Percentiles rank a stretch among this genome's conserved stretches.
Evolutionary conservation across 805 yeast species (phyloP).

Genomic region (Kluyveromyces lactis): DNA sequence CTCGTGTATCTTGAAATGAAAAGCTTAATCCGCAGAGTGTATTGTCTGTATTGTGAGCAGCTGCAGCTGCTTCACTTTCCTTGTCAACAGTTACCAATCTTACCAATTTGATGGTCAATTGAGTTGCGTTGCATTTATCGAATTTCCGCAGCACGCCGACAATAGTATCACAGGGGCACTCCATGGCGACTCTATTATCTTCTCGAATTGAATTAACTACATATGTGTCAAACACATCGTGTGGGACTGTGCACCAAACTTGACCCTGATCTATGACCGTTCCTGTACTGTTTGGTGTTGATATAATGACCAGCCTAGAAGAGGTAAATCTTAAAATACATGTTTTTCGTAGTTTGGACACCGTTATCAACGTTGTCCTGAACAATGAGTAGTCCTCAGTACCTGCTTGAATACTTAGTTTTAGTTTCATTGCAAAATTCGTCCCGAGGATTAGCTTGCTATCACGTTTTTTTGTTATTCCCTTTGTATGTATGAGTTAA

Average conservation of each 20-base stretch:
- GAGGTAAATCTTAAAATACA: conserved; percentile 27
- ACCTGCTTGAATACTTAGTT: conserved; percentile 20
- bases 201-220: conserved; percentile 22
- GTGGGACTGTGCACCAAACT: conserved; percentile 28
- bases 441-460: too few species aligned
- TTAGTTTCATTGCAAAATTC: conserved; percentile 21
- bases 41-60: conserved; percentile 10
- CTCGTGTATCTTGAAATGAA: conserved; percentile 21
- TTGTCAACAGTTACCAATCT: conserved; percentile 8
- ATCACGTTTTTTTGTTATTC: background rate
- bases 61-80: conserved; percentile 6
- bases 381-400: conserved; percentile 27
- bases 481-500: background rate
- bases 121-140: conserved; percentile 20
- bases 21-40: conserved; percentile 23
- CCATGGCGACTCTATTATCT: conserved; percentile 24
- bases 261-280: conserved; percentile 23
- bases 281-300: conserved; percentile 20
- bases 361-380: conserved; percentile 25
- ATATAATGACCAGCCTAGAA: conserved; percentile 23
- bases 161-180: conserved; percentile 25
- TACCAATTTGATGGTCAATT: conserved; percentile 23
- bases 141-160: conserved; percentile 24
- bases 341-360: conserved; percentile 25
- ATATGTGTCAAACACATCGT: conserved; percentile 23